Base-by-base conservation (phyloP, 1,284 basidiomycete species). In the Irpex sp. region DNA sequence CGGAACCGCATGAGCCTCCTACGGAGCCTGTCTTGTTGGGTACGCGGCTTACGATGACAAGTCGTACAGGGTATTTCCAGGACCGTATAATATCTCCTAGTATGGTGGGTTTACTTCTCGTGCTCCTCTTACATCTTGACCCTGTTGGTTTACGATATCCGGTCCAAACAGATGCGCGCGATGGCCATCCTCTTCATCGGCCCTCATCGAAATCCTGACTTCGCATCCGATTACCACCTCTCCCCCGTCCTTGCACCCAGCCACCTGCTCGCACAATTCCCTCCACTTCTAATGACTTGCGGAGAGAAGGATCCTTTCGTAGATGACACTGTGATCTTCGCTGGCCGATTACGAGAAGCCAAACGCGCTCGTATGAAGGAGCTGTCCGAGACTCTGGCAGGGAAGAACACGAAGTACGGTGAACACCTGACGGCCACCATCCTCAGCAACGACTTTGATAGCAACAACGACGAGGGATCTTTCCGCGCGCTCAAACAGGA, bases 141-240 rank as follows among this genome's bases (percentile, higher is more conserved):
- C 49, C 17, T 51, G 49, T 19, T 51, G 49, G 8, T 17, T 51
- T 8, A 15, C 17, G 8, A 19, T 46, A 21, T 39, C 50, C 9
- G n/a, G n/a, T n/a, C 43, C 19, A 50, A 19, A 50, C 68, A 97
- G 95, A 97, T 98, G 92, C 92, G 97, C 50, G 95, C 96, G 0
- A 98, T 98, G 96, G 95, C 96, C 1, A 96, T 98, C 69, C 81
- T 98, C 62, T 98, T 98, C 77, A 91, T 98, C 65, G 97, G 97
- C 0, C 95, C 96, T 0, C 86, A 92, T 69, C 88, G 88, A 60
- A 92, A 94, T 72, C 96, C 97, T 13, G 95, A 98, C 75, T 94
- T 98, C 74, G 87, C 89, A 63, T 92, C 92, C 50, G 95, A 99
- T 80, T 98, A 98, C 76, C 90, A 92, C 77, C 88, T 98, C 65